These are phyloP conservation scores for Dothiorella sarmentorum DNA, from an alignment of 2,329 filamentous ascomycete species.

Conservation along the genomic window DNA sequence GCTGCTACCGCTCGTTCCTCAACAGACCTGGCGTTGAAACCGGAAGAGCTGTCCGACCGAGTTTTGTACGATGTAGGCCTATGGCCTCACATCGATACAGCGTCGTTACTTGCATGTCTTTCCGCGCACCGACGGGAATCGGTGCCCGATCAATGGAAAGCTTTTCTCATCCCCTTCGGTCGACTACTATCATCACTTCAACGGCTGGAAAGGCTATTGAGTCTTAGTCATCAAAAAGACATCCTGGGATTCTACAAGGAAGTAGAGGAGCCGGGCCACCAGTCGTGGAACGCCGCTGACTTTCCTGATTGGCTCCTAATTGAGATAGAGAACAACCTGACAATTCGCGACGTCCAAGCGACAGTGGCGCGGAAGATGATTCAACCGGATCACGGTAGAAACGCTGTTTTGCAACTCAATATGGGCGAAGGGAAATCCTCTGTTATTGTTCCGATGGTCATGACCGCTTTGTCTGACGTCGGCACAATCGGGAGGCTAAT, in stretches of 20 bases:
- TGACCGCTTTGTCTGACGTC: constrained; percentile 49
- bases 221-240: neutral
- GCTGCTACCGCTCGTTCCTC: neutral
- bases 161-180: neutral
- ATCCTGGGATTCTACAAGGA: constrained; percentile 5
- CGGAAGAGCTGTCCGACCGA: neutral
- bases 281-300: constrained; percentile 51
- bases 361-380: constrained; percentile 58
- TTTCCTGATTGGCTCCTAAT: constrained; percentile 61
- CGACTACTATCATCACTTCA: neutral
- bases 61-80: neutral
- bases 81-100: neutral
- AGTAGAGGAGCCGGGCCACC: constrained; percentile 43
- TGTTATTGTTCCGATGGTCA: constrained; percentile 32
- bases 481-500: constrained; percentile 55
- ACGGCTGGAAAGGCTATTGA: neutral
- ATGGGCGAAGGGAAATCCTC: constrained; percentile 36
- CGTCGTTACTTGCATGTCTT: neutral
- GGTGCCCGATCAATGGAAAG: neutral
- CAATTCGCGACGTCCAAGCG: constrained; percentile 59
- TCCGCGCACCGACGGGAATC: neutral
- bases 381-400: neutral
- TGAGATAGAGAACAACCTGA: constrained; percentile 60
- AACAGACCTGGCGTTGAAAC: neutral
- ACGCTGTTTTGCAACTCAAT: constrained; percentile 31